Conservation (phyloP, 2,329 filamentous ascomycete genomes). For the Sarocladium oryzae region DNA sequence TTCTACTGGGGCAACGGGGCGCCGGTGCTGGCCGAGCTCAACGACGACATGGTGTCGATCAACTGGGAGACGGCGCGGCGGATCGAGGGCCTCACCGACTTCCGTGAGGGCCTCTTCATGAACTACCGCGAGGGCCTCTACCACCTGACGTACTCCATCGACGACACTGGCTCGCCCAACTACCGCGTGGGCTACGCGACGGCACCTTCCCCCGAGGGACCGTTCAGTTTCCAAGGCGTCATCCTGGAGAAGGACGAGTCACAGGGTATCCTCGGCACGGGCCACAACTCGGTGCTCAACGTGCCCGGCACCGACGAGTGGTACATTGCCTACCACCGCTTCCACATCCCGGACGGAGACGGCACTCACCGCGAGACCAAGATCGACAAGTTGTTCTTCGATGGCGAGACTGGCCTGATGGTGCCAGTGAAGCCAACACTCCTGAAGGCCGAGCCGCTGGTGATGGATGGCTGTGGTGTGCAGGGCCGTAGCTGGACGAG, state of each 20-base stretch:
- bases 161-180: slow-evolving; percentile 37
- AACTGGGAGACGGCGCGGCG: slow-evolving; percentile 26
- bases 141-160: slow-evolving; percentile 42
- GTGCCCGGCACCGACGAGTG: slow-evolving; percentile 41
- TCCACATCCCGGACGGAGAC: slow-evolving; percentile 37
- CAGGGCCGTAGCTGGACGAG: too few relatives aligned
- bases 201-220: slow-evolving; percentile 27
- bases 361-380: slow-evolving; percentile 37
- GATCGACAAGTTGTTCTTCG: slow-evolving; percentile 34
- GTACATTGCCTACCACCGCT: slow-evolving; percentile 44
- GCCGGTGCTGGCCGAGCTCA: slow-evolving; percentile 34
- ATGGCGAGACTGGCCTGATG: slow-evolving; percentile 30
- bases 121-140: slow-evolving; percentile 38
- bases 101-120: slow-evolving; percentile 35
- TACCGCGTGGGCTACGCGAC: slow-evolving; percentile 43
- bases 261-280: slow-evolving; percentile 37
- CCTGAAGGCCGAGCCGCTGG: slow-evolving; percentile 18
- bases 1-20: slow-evolving; percentile 53
- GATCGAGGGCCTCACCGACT: slow-evolving; percentile 32
- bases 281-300: slow-evolving; percentile 36
- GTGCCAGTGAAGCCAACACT: slow-evolving; percentile 29
- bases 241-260: slow-evolving; percentile 34
- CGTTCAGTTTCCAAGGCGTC: slow-evolving; percentile 38
- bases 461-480: slow-evolving; percentile 8
- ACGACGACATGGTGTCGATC: slow-evolving; percentile 39